These are phyloP conservation scores for Monotropa hypopitys DNA, from an alignment of 179 eudicot genomes.

Conservation along the genomic window DNA sequence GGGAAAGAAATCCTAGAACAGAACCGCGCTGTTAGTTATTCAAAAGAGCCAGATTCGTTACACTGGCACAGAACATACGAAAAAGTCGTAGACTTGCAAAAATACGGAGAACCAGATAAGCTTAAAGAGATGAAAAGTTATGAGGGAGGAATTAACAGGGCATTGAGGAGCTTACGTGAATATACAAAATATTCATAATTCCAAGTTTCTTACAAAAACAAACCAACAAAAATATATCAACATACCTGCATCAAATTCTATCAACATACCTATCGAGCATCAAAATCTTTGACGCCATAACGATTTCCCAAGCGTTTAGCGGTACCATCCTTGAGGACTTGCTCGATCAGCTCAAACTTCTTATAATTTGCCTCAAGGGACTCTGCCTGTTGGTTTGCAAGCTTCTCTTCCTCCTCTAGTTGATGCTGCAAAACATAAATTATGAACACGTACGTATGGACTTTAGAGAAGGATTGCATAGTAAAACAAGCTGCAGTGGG, in stretches of 20 bases:
- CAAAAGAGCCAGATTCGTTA: neutral
- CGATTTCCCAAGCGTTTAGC: conserved; percentile 22
- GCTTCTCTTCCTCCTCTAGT: conserved; percentile 47
- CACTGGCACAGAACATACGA: neutral
- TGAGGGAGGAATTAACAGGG: neutral
- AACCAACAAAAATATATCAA: neutral
- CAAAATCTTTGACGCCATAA: conserved; percentile 15
- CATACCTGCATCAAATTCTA: neutral
- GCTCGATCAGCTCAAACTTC: conserved; percentile 42
- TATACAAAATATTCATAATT: neutral
- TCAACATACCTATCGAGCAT: neutral
- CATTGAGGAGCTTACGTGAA: neutral
- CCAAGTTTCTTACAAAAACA: neutral
- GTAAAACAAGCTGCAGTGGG: neutral
- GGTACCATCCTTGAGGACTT: conserved; percentile 21
- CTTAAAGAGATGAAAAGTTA: neutral
- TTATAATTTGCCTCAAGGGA: conserved; percentile 33
- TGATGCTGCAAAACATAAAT: conserved; percentile 24
- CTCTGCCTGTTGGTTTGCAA: conserved; percentile 42
- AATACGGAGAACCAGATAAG: neutral
- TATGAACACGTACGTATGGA: neutral
- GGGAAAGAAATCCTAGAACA: neutral
- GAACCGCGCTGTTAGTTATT: neutral
- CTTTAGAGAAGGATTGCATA: neutral
- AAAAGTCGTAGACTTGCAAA: neutral